Evolutionary conservation across 2,329 filamentous ascomycete species (phyloP).

Genomic region (Sclerotinia glacialis): DNA sequence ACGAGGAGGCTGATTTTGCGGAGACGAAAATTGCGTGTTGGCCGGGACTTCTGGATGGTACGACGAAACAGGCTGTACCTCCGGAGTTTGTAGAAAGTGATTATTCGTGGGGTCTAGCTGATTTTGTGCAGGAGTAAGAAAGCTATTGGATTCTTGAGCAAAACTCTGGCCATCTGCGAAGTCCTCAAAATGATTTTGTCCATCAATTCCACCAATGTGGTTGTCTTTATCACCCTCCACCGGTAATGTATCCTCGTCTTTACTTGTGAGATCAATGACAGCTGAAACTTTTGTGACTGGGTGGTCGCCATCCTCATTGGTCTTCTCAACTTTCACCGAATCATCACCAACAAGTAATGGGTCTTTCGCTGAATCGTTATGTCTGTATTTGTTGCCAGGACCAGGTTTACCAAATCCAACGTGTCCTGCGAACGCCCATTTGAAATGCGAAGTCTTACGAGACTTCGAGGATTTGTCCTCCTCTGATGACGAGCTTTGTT

Average conservation of each 20-base stretch:
- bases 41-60: not conserved
- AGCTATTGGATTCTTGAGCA: not conserved
- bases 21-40: not conserved
- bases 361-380: accelerated
- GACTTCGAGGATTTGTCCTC: not conserved
- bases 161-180: not conserved
- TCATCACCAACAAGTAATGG: not conserved
- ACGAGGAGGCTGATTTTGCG: not conserved
- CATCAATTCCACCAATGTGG: too few species aligned
- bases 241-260: accelerated
- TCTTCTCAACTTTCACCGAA: accelerated
- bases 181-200: too few species aligned
- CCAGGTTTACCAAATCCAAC: not conserved
- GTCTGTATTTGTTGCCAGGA: not conserved
- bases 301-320: not conserved
- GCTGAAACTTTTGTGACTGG: not conserved
- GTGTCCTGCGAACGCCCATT: not conserved
- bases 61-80: not conserved
- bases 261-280: not conserved
- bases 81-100: accelerated
- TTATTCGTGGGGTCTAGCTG: too few species aligned
- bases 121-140: too few species aligned
- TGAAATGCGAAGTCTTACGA: not conserved
- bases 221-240: not conserved
- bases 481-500: not conserved